Conservation (phyloP, 768 basidiomycete species). For the Butyriboletus loyo region DNA sequence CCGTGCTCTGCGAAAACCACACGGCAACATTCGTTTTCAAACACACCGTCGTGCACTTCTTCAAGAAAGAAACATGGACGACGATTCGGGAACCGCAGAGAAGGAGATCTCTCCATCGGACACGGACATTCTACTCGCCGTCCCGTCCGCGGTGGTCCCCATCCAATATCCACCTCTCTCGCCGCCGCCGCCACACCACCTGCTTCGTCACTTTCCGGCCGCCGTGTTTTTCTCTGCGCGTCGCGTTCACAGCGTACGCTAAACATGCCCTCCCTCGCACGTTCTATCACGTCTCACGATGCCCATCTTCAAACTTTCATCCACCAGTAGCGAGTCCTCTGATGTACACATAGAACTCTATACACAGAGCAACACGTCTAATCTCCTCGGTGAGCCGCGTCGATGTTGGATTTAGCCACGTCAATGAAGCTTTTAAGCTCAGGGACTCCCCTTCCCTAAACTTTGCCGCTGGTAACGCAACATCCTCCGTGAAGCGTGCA, state of each 20-base stretch:
- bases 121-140: not conserved
- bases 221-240: not conserved
- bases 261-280: not conserved
- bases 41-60: not conserved
- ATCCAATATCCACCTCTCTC: not conserved
- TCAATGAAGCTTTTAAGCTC: slow-evolving; percentile 16
- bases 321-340: not conserved
- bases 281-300: too few species aligned
- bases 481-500: slow-evolving; percentile 23
- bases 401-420: not conserved
- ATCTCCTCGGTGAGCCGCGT: slow-evolving; percentile 7
- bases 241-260: not conserved
- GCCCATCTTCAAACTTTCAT: not conserved
- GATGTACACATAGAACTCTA: not conserved
- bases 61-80: not conserved
- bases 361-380: not conserved
- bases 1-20: slow-evolving; percentile 1
- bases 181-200: slow-evolving; percentile 8
- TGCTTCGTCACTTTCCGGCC: not conserved
- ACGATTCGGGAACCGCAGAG: not conserved
- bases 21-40: not conserved
- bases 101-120: not conserved
- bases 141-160: not conserved
- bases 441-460: not conserved
- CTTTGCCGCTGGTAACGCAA: slow-evolving; percentile 14